A percentile compares a stretch with the other conserved stretches of the same genome.
phyloP scores from a whole-genome alignment of 345 rosid species.

The Dimocarpus longan region DNA sequence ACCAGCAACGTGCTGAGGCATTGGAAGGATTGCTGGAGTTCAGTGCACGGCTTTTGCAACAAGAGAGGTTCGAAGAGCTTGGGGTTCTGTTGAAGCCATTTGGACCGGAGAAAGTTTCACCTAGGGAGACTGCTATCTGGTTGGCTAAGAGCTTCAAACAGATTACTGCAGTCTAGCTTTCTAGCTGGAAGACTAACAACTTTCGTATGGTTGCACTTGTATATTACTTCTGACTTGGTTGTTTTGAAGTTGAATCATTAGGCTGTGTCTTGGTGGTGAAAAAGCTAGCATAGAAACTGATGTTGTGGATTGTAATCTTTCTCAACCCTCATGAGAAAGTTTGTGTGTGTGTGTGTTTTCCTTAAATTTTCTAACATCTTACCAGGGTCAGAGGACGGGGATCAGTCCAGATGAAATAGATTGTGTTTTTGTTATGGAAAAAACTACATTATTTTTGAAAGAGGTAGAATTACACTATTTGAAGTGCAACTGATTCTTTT shows the following conservation, averaged over 20 bases:
- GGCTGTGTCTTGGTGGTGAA: slow-evolving; percentile 10
- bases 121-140: slow-evolving; percentile 98
- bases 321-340: not conserved
- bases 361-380: too few species aligned
- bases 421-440: too few species aligned
- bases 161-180: slow-evolving; percentile 43
- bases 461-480: not conserved
- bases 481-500: not conserved
- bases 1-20: slow-evolving; percentile 96
- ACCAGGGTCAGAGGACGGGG: too few species aligned
- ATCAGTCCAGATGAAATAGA: too few species aligned
- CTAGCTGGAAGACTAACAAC: slow-evolving; percentile 8
- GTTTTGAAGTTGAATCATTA: not conserved
- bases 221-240: not conserved
- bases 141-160: slow-evolving; percentile 93
- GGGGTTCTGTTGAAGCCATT: slow-evolving; percentile 89
- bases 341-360: too few species aligned
- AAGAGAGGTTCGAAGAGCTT: slow-evolving; percentile 81
- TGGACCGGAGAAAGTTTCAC: slow-evolving; percentile 89
- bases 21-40: slow-evolving; percentile 92
- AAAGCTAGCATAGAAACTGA: not conserved
- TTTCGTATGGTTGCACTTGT: slow-evolving; percentile 2
- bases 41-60: slow-evolving; percentile 78
- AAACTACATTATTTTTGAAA: not conserved
- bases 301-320: slow-evolving; percentile 18